phyloP scores from a whole-genome alignment of 441 rosid genomes.

The Geranium incanum region DNA sequence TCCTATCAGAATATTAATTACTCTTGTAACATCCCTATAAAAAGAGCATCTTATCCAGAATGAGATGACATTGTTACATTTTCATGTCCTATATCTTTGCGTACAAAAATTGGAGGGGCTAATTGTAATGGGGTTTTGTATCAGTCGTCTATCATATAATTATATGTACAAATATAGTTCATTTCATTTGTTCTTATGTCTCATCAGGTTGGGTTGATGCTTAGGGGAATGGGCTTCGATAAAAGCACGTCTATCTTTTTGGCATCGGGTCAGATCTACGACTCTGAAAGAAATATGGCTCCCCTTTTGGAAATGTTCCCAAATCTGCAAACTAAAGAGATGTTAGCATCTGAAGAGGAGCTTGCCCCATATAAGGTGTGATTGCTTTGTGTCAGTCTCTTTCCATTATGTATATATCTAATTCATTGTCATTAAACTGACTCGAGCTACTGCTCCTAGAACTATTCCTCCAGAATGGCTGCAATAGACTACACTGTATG shows the following conservation, averaged over 20 bases:
- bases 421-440: constrained; percentile 22
- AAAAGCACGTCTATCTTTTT: constrained; percentile 73
- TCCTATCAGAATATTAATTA: too few relatives aligned
- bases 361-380: constrained; percentile 81
- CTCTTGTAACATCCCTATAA: too few relatives aligned
- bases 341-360: constrained; percentile 77
- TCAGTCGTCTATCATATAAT: not conserved
- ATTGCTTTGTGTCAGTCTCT: constrained; percentile 14
- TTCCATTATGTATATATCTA: constrained; percentile 11
- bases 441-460: constrained; percentile 49
- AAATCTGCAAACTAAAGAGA: constrained; percentile 81
- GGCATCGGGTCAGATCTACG: constrained; percentile 94
- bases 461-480: constrained; percentile 98
- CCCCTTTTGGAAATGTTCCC: constrained; percentile 96
- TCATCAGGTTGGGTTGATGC: constrained; percentile 93
- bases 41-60: too few relatives aligned
- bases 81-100: too few relatives aligned
- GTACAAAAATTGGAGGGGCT: not conserved
- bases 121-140: not conserved
- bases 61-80: too few relatives aligned
- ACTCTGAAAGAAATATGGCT: constrained; percentile 81
- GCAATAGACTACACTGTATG: constrained; percentile 98
- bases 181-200: constrained; percentile 17
- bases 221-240: constrained; percentile 98
- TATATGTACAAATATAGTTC: not conserved